A percentile compares a stretch with the other conserved stretches of the same genome.
These are phyloP conservation scores for Saccharomyces hybrid DNA, from an alignment of 1,139 yeast genomes.

Conservation along the genomic window DNA sequence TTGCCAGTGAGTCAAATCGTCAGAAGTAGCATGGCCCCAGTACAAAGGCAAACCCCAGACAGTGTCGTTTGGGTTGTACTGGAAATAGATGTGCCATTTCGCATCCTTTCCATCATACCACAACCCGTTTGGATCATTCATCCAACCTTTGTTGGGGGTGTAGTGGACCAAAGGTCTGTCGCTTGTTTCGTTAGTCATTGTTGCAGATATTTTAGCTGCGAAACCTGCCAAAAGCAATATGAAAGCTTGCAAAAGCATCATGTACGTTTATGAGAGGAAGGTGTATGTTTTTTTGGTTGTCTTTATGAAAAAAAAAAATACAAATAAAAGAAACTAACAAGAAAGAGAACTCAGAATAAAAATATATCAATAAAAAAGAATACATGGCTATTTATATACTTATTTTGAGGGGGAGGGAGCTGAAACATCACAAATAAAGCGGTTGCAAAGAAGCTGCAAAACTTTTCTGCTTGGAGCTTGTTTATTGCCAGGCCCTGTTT, in stretches of 20 bases:
- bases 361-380: too few species aligned
- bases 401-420: too few species aligned
- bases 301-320: too few species aligned
- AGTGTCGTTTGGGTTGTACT: conserved; percentile 15
- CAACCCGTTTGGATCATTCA: conserved; percentile 30
- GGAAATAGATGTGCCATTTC: conserved; percentile 33
- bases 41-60: neutral
- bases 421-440: too few species aligned
- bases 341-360: too few species aligned
- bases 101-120: conserved; percentile 22
- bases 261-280: neutral
- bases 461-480: too few species aligned
- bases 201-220: neutral
- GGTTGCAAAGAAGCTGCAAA: too few species aligned
- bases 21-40: conserved; percentile 17
- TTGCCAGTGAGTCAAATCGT: conserved; percentile 33
- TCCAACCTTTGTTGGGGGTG: conserved; percentile 26
- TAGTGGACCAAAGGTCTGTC: conserved; percentile 22
- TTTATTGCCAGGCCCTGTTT: too few species aligned
- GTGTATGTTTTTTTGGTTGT: too few species aligned
- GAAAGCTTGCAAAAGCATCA: conserved; percentile 1
- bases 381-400: too few species aligned
- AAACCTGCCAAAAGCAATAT: neutral
- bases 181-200: neutral
- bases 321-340: too few species aligned